Conservation (phyloP, 129 eudicot species). For the Solidago caesia region DNA sequence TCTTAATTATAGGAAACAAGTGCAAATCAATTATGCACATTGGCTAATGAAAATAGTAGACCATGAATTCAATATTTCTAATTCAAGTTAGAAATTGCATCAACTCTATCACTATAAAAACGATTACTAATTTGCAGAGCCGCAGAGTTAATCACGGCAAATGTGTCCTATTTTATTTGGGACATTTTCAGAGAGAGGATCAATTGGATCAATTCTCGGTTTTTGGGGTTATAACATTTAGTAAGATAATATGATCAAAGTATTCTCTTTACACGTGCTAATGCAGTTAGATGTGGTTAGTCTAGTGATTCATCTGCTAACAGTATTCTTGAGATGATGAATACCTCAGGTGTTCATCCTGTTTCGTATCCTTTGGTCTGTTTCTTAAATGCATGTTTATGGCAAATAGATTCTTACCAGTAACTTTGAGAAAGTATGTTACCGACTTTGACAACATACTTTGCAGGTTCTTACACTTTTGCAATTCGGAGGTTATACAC, state of each 20-base stretch:
- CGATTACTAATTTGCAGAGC: background rate
- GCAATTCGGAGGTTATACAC: conserved; percentile 95
- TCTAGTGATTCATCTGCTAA: conserved; percentile 1
- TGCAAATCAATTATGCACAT: background rate
- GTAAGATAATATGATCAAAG: background rate
- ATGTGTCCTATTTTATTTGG: background rate
- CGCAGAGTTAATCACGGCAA: background rate
- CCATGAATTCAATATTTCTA: background rate
- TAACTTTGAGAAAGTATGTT: conserved; percentile 10
- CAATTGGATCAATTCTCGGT: background rate
- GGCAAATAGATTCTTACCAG: background rate
- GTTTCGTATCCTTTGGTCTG: background rate
- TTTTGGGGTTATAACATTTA: background rate
- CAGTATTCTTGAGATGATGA: background rate
- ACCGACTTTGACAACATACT: conserved; percentile 1
- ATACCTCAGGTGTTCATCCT: background rate
- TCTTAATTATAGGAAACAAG: background rate
- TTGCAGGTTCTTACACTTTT: conserved; percentile 84
- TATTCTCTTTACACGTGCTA: background rate
- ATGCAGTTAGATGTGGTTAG: background rate
- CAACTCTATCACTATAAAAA: background rate
- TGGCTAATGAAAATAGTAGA: background rate
- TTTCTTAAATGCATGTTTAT: conserved; percentile 5
- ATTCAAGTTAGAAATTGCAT: background rate
- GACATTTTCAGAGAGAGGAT: background rate